Conservation (phyloP, 2,329 filamentous ascomycete species). For the Fusarium concolor region DNA sequence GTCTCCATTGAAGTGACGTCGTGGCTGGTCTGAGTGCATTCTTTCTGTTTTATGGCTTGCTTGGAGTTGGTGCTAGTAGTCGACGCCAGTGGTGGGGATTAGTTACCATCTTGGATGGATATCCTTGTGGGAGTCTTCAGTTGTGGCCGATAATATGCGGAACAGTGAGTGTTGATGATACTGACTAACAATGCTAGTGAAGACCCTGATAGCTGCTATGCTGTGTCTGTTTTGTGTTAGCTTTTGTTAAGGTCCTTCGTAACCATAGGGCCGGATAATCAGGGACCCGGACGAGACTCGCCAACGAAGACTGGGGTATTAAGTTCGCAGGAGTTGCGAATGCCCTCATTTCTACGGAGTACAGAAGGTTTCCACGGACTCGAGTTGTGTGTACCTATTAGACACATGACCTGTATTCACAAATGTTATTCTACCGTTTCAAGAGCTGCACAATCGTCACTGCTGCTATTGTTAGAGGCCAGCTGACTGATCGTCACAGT, state of each 20-base stretch:
- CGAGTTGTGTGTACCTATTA: background rate
- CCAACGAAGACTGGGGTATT: background rate
- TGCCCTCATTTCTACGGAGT: conserved; percentile 19
- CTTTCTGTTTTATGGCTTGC: background rate
- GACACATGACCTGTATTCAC: background rate
- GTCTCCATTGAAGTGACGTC: conserved; percentile 25
- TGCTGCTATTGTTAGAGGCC: conserved; percentile 1
- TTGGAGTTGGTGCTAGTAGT: background rate
- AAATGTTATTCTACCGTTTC: background rate
- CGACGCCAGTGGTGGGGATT: background rate
- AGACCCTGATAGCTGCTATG: background rate
- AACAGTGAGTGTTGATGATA: background rate
- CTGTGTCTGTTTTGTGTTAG: background rate
- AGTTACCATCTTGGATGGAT: background rate
- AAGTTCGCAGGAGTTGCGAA: conserved; percentile 9
- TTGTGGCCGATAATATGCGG: background rate
- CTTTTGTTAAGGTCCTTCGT: background rate
- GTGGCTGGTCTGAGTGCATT: conserved; percentile 29
- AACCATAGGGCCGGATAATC: background rate
- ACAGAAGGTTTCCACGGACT: background rate
- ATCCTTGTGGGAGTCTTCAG: background rate
- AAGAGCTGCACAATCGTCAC: background rate
- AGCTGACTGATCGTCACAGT: background rate
- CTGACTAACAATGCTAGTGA: background rate
- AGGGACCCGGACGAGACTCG: background rate